Base-by-base conservation (phyloP, 345 rosid genomes). In the Pugionium dolabratum region DNA sequence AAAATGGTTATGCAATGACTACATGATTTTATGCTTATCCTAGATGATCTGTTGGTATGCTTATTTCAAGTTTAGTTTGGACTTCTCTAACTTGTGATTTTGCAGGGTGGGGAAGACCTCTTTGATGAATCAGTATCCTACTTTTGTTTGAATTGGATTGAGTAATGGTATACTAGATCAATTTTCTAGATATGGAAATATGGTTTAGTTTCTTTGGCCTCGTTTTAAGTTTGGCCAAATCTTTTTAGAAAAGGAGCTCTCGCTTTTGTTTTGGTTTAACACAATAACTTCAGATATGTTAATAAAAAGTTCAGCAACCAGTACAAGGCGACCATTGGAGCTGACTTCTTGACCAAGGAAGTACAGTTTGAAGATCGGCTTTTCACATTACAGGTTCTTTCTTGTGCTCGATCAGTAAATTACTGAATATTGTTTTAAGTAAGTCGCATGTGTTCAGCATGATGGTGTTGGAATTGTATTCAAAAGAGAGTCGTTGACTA, bases 81-180 rank as follows among this genome's bases (percentile, higher is more conserved):
- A 33, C 8, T 28, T 58, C 0, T 72, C 10, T 69, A 36, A 9
- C 37, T 41, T 60, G 53, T 49, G 77, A 61, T 64, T 69, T 55
- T 79, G 56, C 82, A 94, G 99, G 85, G 99, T 94, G 9, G 96
- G 99, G 50, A 94, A 88, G 85, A 94, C 96, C 43, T 94, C 96
- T 8, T 79, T 88, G 89, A 94, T 94, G 97, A 94, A 90, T 72
- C 99, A 90, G 93, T 94, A 88, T 77, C 85, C 88, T 79, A 41
- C 25, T 43, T 57, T 29, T 66, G 44, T 32, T 41, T 44, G n/a
- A 54, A n/a, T 18, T 63, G 28, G 28, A 32, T 29, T 54, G 44
- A 43, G 7, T 43, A 66, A 18, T 18, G 18, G 35, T 66, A 43
- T 58, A 37, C n/a, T 58, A 1, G 6, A 8, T 4, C 47, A 9